Conservation (phyloP, 768 basidiomycete species). For the Termitomyces sp. region DNA sequence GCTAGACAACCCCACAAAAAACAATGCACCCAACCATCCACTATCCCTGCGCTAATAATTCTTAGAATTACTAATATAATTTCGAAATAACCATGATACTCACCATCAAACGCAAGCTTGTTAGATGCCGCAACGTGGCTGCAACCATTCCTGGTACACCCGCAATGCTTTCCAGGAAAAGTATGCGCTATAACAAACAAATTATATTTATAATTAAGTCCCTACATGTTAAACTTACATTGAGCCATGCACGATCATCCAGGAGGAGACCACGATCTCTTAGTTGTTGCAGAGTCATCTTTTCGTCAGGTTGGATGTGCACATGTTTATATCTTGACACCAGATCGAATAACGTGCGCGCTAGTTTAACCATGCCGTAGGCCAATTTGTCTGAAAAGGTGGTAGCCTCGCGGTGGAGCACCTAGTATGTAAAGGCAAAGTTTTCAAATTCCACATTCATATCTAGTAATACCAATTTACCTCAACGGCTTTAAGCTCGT, state of each 20-base stretch:
- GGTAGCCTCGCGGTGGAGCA: conserved; percentile 62
- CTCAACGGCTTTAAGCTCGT: conserved; percentile 69
- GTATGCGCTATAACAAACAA: conserved; percentile 34
- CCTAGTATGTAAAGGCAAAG: conserved; percentile 31
- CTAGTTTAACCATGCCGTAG: conserved; percentile 49
- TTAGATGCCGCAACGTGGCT: conserved; percentile 81
- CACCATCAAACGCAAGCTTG: conserved; percentile 85
- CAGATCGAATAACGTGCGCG: conserved; percentile 72
- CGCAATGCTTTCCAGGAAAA: conserved; percentile 81
- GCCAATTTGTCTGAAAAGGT: conserved; percentile 75
- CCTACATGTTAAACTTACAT: conserved; percentile 32
- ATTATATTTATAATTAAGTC: not conserved
- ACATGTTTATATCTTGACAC: conserved; percentile 84
- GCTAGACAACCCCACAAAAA: conserved; percentile 10
- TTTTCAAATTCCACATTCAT: not conserved
- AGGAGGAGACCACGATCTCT: conserved; percentile 71
- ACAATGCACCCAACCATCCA: conserved; percentile 34
- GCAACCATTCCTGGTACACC: conserved; percentile 98
- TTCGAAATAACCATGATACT: conserved; percentile 10
- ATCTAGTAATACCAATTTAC: conserved; percentile 28
- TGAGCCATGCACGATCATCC: conserved; percentile 72
- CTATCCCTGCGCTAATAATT: conserved; percentile 42
- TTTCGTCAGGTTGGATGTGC: conserved; percentile 51
- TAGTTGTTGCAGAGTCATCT: conserved; percentile 70
- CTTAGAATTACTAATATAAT: not conserved